Base-by-base conservation (phyloP, 129 eudicot species). In the Tagetes patula region DNA sequence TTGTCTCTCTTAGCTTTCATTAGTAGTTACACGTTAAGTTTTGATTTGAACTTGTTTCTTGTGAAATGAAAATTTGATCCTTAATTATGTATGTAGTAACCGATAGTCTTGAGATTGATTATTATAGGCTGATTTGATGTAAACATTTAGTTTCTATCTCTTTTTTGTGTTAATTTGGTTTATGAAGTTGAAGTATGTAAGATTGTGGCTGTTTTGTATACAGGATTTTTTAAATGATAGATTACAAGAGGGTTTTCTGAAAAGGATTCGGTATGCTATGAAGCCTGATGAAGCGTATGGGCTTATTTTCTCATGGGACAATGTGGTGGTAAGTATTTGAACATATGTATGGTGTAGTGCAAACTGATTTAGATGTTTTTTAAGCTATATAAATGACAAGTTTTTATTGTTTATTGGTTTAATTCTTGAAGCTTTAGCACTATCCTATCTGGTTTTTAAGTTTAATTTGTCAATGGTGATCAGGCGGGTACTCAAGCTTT, bases 271-370 rank as follows among this genome's bases (percentile, higher is more conserved):
- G 3, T 94, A 94, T 75, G 98, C 98, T 20, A 94, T 94, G 98
- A 94, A 94, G 85, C 98, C 98, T 60, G 98, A 94, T 74, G 98
- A 94, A 84, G 96, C 98, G 31, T 89, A 89, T 81, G 98, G 98
- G 10, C 96, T 93, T 65, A 87, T 93, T 65, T 93, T 93, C 79
- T 93, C 98, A 48, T 93, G 96, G 98, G 98, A 93, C 54, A 92
- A 85, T 84, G 98, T 92, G 47, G 89, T 93, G 92, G 98, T 92
- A 82, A 53, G 75, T 48, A 59, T 46, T 36, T 79, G 8, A 5
- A 33, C 52, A 14, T 34, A 14, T 47, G 40, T 36, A 62, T 0
- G 6, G 33, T 38, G 20, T 52, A 20, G 39, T 39, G 32, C 49
- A 34, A 50, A 62, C 27, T 30, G 13, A 14, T 38, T 34, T 59